Evolutionary conservation across 257 asterid genomes (phyloP).

Genomic region (Solanum ahanhuiri): DNA sequence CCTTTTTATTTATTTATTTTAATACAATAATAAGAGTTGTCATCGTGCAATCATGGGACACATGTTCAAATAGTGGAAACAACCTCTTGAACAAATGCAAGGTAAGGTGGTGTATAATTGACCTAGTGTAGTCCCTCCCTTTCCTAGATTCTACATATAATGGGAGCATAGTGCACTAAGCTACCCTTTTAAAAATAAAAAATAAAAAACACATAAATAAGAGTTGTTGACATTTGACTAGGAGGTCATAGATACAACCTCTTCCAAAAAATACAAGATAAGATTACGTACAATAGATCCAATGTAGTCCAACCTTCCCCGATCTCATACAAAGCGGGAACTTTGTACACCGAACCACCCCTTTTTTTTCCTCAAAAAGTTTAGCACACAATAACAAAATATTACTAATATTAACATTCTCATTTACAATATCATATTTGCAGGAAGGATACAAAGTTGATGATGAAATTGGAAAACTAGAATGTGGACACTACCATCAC

Average conservation of each 20-base stretch:
- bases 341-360: neutral
- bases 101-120: neutral
- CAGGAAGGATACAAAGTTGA: conserved; percentile 33
- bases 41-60: neutral
- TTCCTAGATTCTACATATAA: neutral
- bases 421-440: neutral
- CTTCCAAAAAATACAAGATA: neutral
- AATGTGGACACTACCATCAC: conserved; percentile 57
- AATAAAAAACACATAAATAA: neutral
- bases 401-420: neutral
- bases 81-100: neutral
- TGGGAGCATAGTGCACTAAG: neutral
- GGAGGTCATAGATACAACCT: neutral
- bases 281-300: neutral
- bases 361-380: no score
- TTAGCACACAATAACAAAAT: neutral
- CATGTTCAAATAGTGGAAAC: neutral
- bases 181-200: neutral
- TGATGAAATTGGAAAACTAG: conserved; percentile 32
- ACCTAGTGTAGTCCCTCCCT: neutral
- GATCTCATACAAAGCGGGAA: neutral
- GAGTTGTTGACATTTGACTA: neutral
- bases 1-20: neutral
- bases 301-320: neutral
- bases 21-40: neutral